A percentile compares a stretch with the other conserved stretches of the same genome.
These are phyloP conservation scores for Singerocomus inundabilis DNA, from an alignment of 1,284 basidiomycete species.

Conservation along the genomic window DNA sequence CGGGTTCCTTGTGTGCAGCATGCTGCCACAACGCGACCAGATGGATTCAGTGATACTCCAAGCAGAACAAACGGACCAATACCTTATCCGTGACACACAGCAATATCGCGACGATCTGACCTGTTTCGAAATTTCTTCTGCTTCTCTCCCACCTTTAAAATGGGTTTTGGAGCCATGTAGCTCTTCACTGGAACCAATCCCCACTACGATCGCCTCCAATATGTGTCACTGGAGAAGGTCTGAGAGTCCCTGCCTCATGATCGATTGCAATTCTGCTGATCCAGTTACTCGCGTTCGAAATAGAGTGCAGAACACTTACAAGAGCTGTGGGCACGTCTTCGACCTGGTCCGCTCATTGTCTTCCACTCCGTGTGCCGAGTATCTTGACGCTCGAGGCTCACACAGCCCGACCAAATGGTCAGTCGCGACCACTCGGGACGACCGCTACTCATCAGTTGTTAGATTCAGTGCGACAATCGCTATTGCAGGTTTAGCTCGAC, in stretches of 20 bases:
- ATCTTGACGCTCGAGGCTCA: conserved; percentile 16
- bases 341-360: conserved; percentile 46
- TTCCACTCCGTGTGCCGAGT: conserved; percentile 14
- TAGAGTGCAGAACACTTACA: conserved; percentile 37
- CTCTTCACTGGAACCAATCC: conserved; percentile 10
- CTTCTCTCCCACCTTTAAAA: conserved; percentile 29
- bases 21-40: conserved; percentile 21
- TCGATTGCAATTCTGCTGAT: conserved; percentile 6
- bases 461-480: conserved; percentile 59
- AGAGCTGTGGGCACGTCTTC: conserved; percentile 53
- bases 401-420: conserved; percentile 59
- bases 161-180: background rate
- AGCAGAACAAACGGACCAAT: conserved; percentile 23
- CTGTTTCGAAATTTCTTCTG: conserved; percentile 19
- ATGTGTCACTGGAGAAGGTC: conserved; percentile 37
- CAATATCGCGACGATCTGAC: conserved; percentile 27
- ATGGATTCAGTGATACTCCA: conserved; percentile 24
- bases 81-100: conserved; percentile 22
- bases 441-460: conserved; percentile 16
- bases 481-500: conserved; percentile 68
- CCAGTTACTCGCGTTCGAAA: conserved; percentile 1
- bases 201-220: conserved; percentile 7
- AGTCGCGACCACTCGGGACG: conserved; percentile 15
- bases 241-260: background rate
- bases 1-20: conserved; percentile 27